phyloP scores from a whole-genome alignment of 2,329 filamentous ascomycete species.

The Apiospora kogelbergensis region DNA sequence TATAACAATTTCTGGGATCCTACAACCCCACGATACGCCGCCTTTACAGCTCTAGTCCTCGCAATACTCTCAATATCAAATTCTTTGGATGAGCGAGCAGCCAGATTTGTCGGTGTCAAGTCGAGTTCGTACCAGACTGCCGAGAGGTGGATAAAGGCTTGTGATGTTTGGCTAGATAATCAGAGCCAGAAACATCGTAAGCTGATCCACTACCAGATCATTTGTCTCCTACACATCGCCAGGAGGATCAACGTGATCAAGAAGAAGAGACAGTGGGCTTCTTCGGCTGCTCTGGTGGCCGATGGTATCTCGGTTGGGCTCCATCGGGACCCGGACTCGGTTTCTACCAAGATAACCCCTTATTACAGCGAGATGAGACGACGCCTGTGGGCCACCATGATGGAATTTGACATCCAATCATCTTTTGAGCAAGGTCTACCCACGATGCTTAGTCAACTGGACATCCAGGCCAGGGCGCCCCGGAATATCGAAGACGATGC shows the following conservation, averaged over 20 bases:
- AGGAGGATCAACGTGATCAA: conserved; percentile 64
- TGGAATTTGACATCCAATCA: conserved; percentile 62
- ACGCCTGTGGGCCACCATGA: conserved; percentile 60
- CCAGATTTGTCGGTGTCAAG: conserved; percentile 58
- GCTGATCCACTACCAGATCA: conserved; percentile 61
- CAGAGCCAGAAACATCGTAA: conserved; percentile 63
- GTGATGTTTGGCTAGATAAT: conserved; percentile 51
- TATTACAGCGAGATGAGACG: conserved; percentile 64
- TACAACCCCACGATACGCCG: conserved; percentile 44
- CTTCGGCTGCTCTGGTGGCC: conserved; percentile 54
- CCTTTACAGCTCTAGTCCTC: conserved; percentile 59
- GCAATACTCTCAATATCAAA: conserved; percentile 60
- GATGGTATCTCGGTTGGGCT: conserved; percentile 59
- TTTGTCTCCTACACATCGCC: conserved; percentile 58
- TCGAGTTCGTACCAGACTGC: conserved; percentile 56
- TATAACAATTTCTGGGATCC: conserved; percentile 57
- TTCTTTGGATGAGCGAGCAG: conserved; percentile 53
- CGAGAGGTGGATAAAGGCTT: conserved; percentile 56
- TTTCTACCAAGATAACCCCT: conserved; percentile 54
- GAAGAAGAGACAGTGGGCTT: conserved; percentile 65
- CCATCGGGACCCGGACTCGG: conserved; percentile 58
- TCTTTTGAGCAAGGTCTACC: conserved; percentile 62
- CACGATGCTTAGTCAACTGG: conserved; percentile 58
- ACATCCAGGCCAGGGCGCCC: conserved; percentile 43
- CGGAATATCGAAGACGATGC: conserved; percentile 59